A percentile compares a stretch with the other conserved stretches of the same genome.
Conservation (phyloP, 2,329 filamentous ascomycete species). For the Lachnellula occidentalis region DNA sequence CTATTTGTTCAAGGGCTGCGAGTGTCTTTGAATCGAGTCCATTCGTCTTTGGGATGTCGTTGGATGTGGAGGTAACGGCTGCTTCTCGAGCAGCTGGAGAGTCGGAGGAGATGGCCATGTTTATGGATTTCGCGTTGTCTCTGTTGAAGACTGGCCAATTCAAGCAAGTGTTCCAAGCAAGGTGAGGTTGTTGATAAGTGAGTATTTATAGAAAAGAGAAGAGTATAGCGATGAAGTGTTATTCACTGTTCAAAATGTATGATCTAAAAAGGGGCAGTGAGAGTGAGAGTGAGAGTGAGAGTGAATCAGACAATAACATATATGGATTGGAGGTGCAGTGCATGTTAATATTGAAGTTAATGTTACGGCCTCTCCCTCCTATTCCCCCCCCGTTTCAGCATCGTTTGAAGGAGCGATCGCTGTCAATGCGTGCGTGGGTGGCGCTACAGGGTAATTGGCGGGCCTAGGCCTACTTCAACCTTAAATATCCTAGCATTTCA, state of each 20-base stretch:
- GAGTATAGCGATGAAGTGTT: neutral
- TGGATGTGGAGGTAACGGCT: neutral
- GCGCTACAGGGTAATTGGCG: neutral
- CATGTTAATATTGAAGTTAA: neutral
- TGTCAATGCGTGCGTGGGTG: neutral
- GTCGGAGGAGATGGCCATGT: neutral
- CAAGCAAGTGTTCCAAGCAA: neutral
- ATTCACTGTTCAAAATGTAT: no score
- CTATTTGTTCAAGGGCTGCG: slow-evolving; percentile 5
- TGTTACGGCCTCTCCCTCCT: neutral
- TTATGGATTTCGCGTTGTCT: neutral
- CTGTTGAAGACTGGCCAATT: no score
- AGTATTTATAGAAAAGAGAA: neutral
- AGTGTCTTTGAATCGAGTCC: neutral
- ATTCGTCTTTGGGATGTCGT: neutral
- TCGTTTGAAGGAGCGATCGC: slow-evolving; percentile 2
- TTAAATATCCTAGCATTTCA: no score
- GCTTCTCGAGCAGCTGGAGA: neutral
- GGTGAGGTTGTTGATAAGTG: neutral
- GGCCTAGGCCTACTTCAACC: neutral
- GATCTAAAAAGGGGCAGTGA: no score
- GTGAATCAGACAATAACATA: no score
- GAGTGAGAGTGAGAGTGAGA: no score
- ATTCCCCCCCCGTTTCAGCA: slow-evolving; percentile 1
- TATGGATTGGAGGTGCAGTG: no score